Evolutionary conservation across 1,284 basidiomycete genomes (phyloP).

Genomic region (Cystobasidiaceae sp.): DNA sequence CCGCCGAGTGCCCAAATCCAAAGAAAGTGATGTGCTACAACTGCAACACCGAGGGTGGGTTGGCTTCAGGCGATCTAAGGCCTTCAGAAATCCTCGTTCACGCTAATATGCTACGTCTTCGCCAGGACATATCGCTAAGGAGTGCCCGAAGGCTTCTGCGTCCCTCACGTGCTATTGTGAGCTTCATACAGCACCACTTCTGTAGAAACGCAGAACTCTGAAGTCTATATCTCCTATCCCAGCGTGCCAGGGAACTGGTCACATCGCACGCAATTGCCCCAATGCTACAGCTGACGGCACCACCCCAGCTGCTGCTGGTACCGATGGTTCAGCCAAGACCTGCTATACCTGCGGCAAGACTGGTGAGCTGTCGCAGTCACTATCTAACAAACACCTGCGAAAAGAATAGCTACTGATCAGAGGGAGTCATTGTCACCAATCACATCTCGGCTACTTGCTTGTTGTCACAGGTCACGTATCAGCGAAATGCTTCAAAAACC

Average conservation of each 20-base stretch:
- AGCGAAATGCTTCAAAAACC: not conserved
- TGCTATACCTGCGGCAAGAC: slow-evolving; percentile 29
- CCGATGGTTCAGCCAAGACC: not conserved
- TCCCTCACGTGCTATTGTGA: slow-evolving; percentile 23
- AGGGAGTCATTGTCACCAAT: too few relatives aligned
- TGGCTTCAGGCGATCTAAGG: not conserved
- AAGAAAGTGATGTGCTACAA: slow-evolving; percentile 16
- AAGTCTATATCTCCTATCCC: too few relatives aligned
- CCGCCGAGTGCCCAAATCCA: slow-evolving; percentile 11
- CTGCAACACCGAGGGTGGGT: slow-evolving; percentile 16
- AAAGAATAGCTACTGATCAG: too few relatives aligned
- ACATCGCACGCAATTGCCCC: slow-evolving; percentile 27
- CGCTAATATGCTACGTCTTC: not conserved
- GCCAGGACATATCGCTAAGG: slow-evolving; percentile 15
- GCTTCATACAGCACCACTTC: not conserved
- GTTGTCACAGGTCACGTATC: not conserved
- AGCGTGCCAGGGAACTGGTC: slow-evolving; percentile 22
- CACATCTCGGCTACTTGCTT: too few relatives aligned
- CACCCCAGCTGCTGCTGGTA: not conserved
- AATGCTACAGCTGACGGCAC: not conserved
- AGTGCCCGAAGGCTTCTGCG: slow-evolving; percentile 19
- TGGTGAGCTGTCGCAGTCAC: too few relatives aligned
- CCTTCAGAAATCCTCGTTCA: not conserved
- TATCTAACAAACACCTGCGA: too few relatives aligned
- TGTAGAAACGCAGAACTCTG: too few relatives aligned